A percentile compares a stretch with the other conserved stretches of the same genome.
Evolutionary conservation across 192 early-diverging fungal species (phyloP).

Genomic region (Haplosporangium gracile): DNA sequence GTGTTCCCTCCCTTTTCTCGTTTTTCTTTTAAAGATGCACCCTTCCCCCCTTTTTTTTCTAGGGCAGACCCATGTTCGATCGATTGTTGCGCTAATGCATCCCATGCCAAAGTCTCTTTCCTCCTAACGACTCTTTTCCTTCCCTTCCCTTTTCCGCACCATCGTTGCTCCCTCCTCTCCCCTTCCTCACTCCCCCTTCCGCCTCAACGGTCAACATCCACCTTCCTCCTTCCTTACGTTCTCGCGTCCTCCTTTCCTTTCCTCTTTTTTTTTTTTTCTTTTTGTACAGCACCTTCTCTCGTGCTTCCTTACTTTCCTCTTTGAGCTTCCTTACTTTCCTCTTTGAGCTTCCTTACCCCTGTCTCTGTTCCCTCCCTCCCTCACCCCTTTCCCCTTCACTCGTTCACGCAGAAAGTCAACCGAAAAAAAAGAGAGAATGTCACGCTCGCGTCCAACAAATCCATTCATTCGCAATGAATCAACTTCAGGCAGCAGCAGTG

Average conservation of each 20-base stretch:
- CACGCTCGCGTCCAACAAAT: conserved; percentile 1
- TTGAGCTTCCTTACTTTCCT: not conserved
- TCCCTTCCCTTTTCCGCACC: not conserved
- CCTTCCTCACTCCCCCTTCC: not conserved
- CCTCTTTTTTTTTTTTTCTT: not conserved
- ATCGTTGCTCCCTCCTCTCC: no score
- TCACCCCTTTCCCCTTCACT: not conserved
- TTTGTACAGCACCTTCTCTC: no score
- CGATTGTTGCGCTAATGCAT: not conserved
- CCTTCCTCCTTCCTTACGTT: not conserved
- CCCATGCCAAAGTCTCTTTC: not conserved
- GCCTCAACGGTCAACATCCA: not conserved
- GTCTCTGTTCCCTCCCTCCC: not conserved
- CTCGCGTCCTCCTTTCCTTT: not conserved
- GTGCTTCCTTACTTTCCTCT: not conserved
- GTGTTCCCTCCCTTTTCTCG: not conserved
- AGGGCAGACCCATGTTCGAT: not conserved
- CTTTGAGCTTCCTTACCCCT: not conserved
- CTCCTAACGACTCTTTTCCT: not conserved
- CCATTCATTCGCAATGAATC: conserved; percentile 8
- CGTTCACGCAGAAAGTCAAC: not conserved
- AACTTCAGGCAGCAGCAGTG: not conserved
- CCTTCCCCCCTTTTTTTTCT: not conserved
- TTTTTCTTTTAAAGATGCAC: not conserved
- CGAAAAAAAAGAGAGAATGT: not conserved